Conservation (phyloP, 2,329 filamentous ascomycete genomes). For the Monilinia laxa region DNA sequence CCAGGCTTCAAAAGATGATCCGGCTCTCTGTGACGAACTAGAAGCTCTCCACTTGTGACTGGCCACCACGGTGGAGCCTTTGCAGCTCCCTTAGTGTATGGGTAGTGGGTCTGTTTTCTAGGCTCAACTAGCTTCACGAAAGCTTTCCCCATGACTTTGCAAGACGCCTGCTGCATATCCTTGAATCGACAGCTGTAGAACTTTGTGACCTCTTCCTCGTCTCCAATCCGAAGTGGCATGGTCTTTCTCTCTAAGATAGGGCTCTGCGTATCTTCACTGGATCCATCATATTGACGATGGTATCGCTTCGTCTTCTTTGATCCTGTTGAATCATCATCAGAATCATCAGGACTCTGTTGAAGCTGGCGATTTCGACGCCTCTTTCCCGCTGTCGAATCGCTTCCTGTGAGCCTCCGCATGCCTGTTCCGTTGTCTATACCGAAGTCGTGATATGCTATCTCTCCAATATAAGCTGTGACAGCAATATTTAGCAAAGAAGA, state of each 20-base stretch:
- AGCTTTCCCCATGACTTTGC: slow-evolving; percentile 71
- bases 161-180: slow-evolving; percentile 67
- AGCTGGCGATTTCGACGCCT: slow-evolving; percentile 26
- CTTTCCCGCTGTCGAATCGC: slow-evolving; percentile 26
- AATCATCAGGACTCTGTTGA: slow-evolving; percentile 30
- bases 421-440: slow-evolving; percentile 25
- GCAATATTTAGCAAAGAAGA: slow-evolving; percentile 11
- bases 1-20: slow-evolving; percentile 70
- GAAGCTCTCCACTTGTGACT: slow-evolving; percentile 51
- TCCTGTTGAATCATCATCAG: slow-evolving; percentile 30
- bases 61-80: slow-evolving; percentile 69
- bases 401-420: slow-evolving; percentile 28
- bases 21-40: slow-evolving; percentile 68
- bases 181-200: slow-evolving; percentile 64
- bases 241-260: slow-evolving; percentile 31
- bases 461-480: slow-evolving; percentile 29
- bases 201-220: slow-evolving; percentile 54
- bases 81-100: slow-evolving; percentile 65
- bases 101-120: slow-evolving; percentile 73
- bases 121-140: slow-evolving; percentile 76
- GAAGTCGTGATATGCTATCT: slow-evolving; percentile 29
- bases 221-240: slow-evolving; percentile 51
- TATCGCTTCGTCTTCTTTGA: slow-evolving; percentile 32
- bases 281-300: slow-evolving; percentile 23
- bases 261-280: slow-evolving; percentile 29